phyloP scores from a whole-genome alignment of 1,284 basidiomycete genomes.

The Rhodotorula sp. region DNA sequence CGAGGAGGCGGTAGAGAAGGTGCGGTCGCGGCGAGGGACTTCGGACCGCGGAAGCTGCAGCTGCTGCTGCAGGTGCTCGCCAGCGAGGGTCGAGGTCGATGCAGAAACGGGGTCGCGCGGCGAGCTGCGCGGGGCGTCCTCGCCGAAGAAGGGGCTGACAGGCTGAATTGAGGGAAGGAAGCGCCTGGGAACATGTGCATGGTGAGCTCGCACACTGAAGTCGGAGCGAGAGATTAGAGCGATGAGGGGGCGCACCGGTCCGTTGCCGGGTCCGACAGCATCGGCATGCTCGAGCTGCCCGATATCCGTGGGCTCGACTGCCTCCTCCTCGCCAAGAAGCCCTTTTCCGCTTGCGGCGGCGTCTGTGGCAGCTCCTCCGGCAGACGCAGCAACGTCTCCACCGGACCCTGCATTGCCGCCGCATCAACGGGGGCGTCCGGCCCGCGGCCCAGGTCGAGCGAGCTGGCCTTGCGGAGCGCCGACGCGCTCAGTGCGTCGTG shows the following conservation, averaged over 20 bases:
- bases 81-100: background rate
- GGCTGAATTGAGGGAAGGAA: conserved; percentile 11
- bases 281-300: conserved; percentile 13
- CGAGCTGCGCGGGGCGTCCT: background rate
- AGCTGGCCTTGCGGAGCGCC: conserved; percentile 21
- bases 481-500: conserved; percentile 3
- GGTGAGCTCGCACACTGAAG: background rate
- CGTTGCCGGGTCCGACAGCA: background rate
- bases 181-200: background rate
- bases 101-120: background rate
- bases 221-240: too few species aligned
- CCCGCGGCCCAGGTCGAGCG: conserved; percentile 30
- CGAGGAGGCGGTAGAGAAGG: conserved; percentile 6
- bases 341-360: background rate
- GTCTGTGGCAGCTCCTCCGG: background rate
- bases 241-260: background rate
- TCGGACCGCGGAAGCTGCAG: conserved; percentile 8
- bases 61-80: conserved; percentile 17
- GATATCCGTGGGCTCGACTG: background rate
- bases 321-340: background rate
- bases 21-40: conserved; percentile 5
- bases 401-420: background rate
- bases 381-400: background rate
- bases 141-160: conserved; percentile 13
- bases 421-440: background rate